phyloP scores from a whole-genome alignment of 805 yeast species.

The Candida namnaoensis region DNA sequence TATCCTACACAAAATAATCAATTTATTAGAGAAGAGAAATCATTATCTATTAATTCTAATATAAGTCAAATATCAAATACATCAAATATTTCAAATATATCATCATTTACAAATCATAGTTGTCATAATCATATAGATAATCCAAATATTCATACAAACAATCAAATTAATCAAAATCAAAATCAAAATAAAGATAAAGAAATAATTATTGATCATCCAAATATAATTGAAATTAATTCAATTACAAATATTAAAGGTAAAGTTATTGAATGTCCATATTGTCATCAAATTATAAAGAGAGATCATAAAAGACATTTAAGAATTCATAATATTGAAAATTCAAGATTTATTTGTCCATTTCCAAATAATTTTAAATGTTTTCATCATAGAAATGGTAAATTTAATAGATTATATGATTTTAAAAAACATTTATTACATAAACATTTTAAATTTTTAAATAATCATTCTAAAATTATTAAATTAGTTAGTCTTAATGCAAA shows the following conservation, averaged over 20 bases:
- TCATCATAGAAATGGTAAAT: slow-evolving; percentile 50
- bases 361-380: slow-evolving; percentile 36
- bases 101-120: too few relatives aligned
- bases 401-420: slow-evolving; percentile 61
- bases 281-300: slow-evolving; percentile 46
- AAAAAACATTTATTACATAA: slow-evolving; percentile 52
- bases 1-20: too few relatives aligned
- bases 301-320: slow-evolving; percentile 58
- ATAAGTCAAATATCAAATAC: too few relatives aligned
- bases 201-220: too few relatives aligned
- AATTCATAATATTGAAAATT: slow-evolving; percentile 47
- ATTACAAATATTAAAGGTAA: neutral
- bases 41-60: too few relatives aligned
- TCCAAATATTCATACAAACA: too few relatives aligned
- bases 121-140: too few relatives aligned
- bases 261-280: slow-evolving; percentile 33
- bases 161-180: too few relatives aligned
- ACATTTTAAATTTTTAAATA: slow-evolving; percentile 51
- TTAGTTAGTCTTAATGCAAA: slow-evolving; percentile 46
- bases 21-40: too few relatives aligned
- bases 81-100: too few relatives aligned
- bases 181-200: too few relatives aligned
- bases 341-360: slow-evolving; percentile 50
- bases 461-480: slow-evolving; percentile 25
- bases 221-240: too few relatives aligned